These are phyloP conservation scores for Botrytis sinoallii DNA, from an alignment of 2,329 filamentous ascomycete genomes.

Conservation along the genomic window DNA sequence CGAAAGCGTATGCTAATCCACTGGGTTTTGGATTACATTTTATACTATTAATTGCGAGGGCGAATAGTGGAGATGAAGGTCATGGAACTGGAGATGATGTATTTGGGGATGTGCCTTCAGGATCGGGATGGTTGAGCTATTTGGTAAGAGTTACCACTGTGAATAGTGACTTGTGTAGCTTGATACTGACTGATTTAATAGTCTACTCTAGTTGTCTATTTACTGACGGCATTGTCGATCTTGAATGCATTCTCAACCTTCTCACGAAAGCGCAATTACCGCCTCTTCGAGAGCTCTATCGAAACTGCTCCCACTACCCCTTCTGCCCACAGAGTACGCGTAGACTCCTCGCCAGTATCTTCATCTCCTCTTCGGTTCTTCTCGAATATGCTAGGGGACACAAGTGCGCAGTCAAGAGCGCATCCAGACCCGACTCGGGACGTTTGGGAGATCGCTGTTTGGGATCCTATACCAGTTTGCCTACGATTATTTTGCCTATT, in stretches of 20 bases:
- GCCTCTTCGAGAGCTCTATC: constrained; percentile 84
- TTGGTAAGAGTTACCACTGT: constrained; percentile 46
- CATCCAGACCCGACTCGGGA: constrained; percentile 79
- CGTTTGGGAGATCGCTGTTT: constrained; percentile 92
- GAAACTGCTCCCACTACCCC: constrained; percentile 74
- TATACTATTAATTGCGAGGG: constrained; percentile 75
- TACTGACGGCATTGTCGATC: constrained; percentile 63
- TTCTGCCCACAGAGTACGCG: constrained; percentile 82
- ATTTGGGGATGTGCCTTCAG: constrained; percentile 65
- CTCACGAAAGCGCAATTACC: constrained; percentile 77
- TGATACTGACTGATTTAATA: constrained; percentile 39
- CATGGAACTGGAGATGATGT: constrained; percentile 69
- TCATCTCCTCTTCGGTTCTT: constrained; percentile 78
- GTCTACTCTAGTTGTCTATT: constrained; percentile 69
- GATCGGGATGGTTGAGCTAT: constrained; percentile 63
- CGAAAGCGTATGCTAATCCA: constrained; percentile 71
- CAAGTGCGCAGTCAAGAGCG: constrained; percentile 75
- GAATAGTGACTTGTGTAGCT: not conserved
- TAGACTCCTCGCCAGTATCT: constrained; percentile 76
- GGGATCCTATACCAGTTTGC: constrained; percentile 86
- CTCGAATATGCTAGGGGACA: constrained; percentile 61
- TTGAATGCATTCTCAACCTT: constrained; percentile 81
- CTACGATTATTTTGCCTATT: constrained; percentile 84
- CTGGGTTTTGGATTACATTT: constrained; percentile 76
- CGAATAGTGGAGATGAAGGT: constrained; percentile 57